phyloP scores from a whole-genome alignment of 1,284 basidiomycete genomes.

The Puccinia triticina region DNA sequence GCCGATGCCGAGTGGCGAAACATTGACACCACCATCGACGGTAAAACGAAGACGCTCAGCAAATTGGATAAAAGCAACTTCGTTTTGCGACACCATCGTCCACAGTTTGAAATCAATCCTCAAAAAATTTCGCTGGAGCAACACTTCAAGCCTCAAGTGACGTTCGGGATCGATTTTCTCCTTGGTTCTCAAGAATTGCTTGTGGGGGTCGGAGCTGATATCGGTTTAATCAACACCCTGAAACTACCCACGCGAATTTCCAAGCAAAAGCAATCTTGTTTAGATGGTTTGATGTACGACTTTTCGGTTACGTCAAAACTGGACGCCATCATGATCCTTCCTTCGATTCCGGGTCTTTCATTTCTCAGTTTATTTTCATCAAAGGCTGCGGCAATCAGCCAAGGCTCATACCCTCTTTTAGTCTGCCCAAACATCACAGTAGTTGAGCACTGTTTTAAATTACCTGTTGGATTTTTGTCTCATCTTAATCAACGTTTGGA shows the following conservation, averaged over 20 bases:
- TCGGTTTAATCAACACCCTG: conserved; percentile 24
- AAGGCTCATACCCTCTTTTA: conserved; percentile 22
- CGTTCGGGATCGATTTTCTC: conserved; percentile 25
- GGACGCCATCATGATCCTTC: conserved; percentile 18
- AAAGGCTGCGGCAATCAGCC: neutral
- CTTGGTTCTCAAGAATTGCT: neutral
- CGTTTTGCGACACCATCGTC: conserved; percentile 1
- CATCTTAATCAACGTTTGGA: neutral
- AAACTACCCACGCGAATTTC: neutral
- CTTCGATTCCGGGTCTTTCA: neutral
- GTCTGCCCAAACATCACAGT: conserved; percentile 13
- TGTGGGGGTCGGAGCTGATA: conserved; percentile 35
- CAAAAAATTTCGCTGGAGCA: conserved; percentile 25
- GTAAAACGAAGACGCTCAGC: neutral
- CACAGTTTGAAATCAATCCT: conserved; percentile 33
- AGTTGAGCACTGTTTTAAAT: conserved; percentile 37
- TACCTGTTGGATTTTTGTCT: conserved; percentile 16
- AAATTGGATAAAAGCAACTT: neutral
- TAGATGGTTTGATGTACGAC: conserved; percentile 33
- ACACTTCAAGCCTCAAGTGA: conserved; percentile 47
- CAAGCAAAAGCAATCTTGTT: neutral
- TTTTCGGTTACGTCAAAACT: conserved; percentile 7
- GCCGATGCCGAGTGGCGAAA: conserved; percentile 34
- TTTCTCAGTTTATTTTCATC: conserved; percentile 10
- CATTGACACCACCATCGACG: conserved; percentile 31